Evolutionary conservation across 768 basidiomycete species (phyloP), one percentile per base, ranked within the genome.

Genomic region (Tephrocybe sp.): DNA sequence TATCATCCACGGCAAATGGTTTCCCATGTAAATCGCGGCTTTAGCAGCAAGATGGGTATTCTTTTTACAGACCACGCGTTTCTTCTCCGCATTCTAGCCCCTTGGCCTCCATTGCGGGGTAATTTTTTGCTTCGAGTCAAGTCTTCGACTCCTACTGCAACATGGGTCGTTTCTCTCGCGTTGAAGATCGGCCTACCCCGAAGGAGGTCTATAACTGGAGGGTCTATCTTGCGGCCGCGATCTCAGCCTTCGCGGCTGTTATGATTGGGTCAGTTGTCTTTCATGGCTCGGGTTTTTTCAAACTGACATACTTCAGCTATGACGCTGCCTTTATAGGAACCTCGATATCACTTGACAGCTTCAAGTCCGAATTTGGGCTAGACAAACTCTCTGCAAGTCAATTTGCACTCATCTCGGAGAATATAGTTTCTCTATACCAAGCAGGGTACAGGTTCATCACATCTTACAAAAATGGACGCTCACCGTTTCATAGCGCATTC

Each of bases 271-370:
- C 18, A 35, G 48, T 49, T 30, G 16, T 21, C 30, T 9, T 24
- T 49, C 7, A 22, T 18, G 15, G 34, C 16, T 24, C 41, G 19
- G 36, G n/a, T 34, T 31, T 5, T 27, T 22, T 37, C 28, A 15
- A 38, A 32, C 41, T 51, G 51, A 43, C 41, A 13, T 27, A 38
- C 22, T 22, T 19, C 19, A 67, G 66, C 31, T 71, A 75, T 57
- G 74, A 75, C 55, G 68, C 68, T 7, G 74, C 73, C 6, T 78
- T 77, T 60, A 72, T 77, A 47, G 75, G 77, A 9, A 74, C 72
- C 0, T 72, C 76, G 0, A 67, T 77, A 49, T 63, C 75, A 30
- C 59, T 72, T 22, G 38, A 57, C 1, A 71, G 70, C 24, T 80
- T 79, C 68, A 70, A 77, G 54, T 42, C 52, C 18, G 76, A 73